A percentile compares a stretch with the other conserved stretches of the same genome.
phyloP scores from a whole-genome alignment of 441 rosid genomes.

The Croton laevigatus region DNA sequence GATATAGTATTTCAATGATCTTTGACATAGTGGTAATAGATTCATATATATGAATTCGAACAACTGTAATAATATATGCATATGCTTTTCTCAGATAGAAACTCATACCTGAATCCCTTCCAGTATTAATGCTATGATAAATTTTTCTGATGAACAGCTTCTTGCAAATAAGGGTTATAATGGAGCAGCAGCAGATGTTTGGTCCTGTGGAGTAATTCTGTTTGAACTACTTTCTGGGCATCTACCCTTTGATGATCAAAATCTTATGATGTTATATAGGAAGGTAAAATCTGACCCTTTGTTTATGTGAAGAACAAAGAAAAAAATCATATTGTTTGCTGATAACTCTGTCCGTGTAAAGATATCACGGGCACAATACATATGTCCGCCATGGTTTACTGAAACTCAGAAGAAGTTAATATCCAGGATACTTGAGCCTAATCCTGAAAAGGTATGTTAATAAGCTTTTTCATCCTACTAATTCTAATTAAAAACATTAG shows the following conservation, averaged over 20 bases:
- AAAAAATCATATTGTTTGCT: background rate
- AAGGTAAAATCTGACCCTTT: constrained; percentile 41
- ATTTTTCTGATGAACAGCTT: constrained; percentile 45
- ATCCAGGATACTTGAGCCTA: constrained; percentile 73
- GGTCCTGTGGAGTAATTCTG: constrained; percentile 90
- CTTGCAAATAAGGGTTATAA: constrained; percentile 72
- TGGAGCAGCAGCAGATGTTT: constrained; percentile 87
- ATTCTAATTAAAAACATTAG: constrained; percentile 4
- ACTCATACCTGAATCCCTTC: constrained; percentile 12
- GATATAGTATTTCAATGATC: too few species aligned
- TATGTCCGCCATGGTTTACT: constrained; percentile 62
- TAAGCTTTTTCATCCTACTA: background rate
- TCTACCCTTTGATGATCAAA: constrained; percentile 76
- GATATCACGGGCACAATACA: constrained; percentile 72
- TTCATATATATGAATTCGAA: background rate
- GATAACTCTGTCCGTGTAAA: constrained; percentile 23
- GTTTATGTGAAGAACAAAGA: background rate
- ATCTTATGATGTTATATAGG: constrained; percentile 54
- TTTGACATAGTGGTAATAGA: too few species aligned
- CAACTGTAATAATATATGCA: background rate
- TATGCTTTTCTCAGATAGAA: background rate
- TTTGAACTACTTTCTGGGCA: constrained; percentile 71
- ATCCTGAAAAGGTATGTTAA: constrained; percentile 54
- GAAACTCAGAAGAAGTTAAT: constrained; percentile 57
- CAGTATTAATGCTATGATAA: constrained; percentile 15